Evolutionary conservation across 805 yeast genomes (phyloP).

Genomic region (Wickerhamomyces kurtzmanii): DNA sequence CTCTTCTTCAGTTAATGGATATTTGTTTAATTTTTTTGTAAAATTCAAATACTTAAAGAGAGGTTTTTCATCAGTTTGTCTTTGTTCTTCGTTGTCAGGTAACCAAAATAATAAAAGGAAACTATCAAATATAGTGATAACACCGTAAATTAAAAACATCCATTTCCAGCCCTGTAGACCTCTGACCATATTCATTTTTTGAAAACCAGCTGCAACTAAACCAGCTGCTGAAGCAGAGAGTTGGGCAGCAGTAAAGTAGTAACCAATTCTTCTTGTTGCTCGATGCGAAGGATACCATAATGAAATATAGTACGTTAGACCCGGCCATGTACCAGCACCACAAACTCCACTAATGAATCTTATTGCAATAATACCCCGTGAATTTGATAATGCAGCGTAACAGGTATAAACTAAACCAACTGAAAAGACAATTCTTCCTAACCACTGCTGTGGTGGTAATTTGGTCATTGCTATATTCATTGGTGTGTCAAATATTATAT

Average conservation of each 20-base stretch:
- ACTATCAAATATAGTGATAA: constrained; percentile 56
- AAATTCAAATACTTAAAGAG: constrained; percentile 4
- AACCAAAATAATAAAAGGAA: constrained; percentile 69
- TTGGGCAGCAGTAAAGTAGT: constrained; percentile 88
- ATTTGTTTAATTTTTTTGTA: constrained; percentile 12
- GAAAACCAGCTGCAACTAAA: constrained; percentile 80
- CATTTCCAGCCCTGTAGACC: constrained; percentile 83
- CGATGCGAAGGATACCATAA: constrained; percentile 80
- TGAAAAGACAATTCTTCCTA: constrained; percentile 64
- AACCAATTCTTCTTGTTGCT: constrained; percentile 72
- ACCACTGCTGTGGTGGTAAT: constrained; percentile 79
- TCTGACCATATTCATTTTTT: constrained; percentile 60
- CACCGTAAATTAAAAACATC: constrained; percentile 74
- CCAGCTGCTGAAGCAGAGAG: constrained; percentile 88
- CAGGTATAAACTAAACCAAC: constrained; percentile 76
- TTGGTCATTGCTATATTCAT: constrained; percentile 82
- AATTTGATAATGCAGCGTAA: constrained; percentile 47
- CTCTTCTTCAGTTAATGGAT: constrained; percentile 47
- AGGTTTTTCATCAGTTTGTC: constrained; percentile 7
- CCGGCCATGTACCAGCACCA: constrained; percentile 90
- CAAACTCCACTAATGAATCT: constrained; percentile 67
- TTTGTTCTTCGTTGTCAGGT: constrained; percentile 41
- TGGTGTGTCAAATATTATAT: constrained; percentile 77
- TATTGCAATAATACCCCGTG: constrained; percentile 57
- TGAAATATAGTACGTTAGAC: constrained; percentile 73